Percentiles rank a stretch among this genome's conserved stretches.
These are phyloP conservation scores for Lactuca sativa DNA, from an alignment of 129 eudicot species.

Conservation along the genomic window DNA sequence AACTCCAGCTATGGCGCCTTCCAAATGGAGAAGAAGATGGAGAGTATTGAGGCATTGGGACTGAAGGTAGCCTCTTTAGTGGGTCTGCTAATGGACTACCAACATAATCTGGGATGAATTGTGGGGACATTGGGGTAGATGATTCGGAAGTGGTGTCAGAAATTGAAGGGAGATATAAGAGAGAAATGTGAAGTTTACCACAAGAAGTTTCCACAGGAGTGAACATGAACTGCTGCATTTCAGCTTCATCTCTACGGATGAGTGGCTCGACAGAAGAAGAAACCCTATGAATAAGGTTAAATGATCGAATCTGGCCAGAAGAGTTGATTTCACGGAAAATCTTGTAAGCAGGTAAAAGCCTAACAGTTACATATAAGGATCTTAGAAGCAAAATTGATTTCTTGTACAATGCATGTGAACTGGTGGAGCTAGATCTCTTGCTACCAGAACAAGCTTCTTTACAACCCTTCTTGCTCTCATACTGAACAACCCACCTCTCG, in stretches of 20 bases:
- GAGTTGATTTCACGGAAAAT: conserved; percentile 71
- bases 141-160: conserved; percentile 66
- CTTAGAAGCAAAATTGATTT: conserved; percentile 69
- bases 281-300: conserved; percentile 62
- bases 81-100: conserved; percentile 91
- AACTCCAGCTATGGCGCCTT: conserved; percentile 93
- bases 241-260: conserved; percentile 62
- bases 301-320: conserved; percentile 58
- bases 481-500: conserved; percentile 88
- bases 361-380: conserved; percentile 70
- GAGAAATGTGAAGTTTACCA: conserved; percentile 80
- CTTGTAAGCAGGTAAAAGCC: conserved; percentile 91
- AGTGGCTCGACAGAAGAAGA: conserved; percentile 77
- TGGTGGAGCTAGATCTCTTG: conserved; percentile 53
- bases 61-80: conserved; percentile 65
- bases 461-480: conserved; percentile 57
- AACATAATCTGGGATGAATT: conserved; percentile 81
- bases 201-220: conserved; percentile 81
- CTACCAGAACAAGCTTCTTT: conserved; percentile 39
- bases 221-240: conserved; percentile 73
- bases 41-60: conserved; percentile 46
- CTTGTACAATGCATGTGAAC: conserved; percentile 62
- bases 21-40: conserved; percentile 66
- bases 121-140: conserved; percentile 78
- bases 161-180: conserved; percentile 52